phyloP scores from a whole-genome alignment of 306 rosid species.

The Dalbergia oliveri region DNA sequence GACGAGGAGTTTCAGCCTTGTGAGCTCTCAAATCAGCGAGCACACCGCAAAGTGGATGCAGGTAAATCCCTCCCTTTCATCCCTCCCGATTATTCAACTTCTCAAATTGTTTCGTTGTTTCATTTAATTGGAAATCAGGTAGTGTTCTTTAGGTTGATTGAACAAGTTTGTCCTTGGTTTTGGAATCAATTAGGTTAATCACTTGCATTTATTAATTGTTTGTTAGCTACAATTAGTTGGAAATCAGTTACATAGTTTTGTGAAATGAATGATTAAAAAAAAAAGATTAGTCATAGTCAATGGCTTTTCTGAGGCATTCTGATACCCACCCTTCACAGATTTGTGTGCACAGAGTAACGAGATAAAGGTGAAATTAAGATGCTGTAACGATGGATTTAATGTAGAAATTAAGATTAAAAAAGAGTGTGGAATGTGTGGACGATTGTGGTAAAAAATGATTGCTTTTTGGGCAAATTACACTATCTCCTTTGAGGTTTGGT shows the following conservation, averaged over 20 bases:
- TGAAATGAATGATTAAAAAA: background rate
- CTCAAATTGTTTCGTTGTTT: background rate
- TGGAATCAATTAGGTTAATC: constrained; percentile 23
- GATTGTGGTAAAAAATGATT: background rate
- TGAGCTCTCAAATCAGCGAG: constrained; percentile 62
- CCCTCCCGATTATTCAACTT: background rate
- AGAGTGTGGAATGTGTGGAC: background rate
- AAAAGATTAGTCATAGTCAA: background rate
- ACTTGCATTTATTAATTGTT: background rate
- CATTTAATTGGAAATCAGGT: background rate
- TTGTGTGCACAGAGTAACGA: too few species aligned
- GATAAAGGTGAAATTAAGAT: too few species aligned
- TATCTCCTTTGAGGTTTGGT: too few species aligned
- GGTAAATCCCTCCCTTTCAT: constrained; percentile 46
- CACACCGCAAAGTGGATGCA: constrained; percentile 96
- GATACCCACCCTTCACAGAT: too few species aligned
- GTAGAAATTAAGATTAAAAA: background rate
- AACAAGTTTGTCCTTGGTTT: background rate
- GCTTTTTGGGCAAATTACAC: too few species aligned
- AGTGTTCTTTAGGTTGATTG: background rate
- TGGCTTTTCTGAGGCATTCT: background rate
- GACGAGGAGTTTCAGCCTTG: constrained; percentile 66
- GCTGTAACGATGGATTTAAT: too few species aligned
- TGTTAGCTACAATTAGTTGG: background rate
- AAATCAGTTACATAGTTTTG: background rate